Evolutionary conservation across 2,329 filamentous ascomycete genomes (phyloP), one percentile per base, ranked within the genome.

Genomic region (Colletotrichum cuscutae): DNA sequence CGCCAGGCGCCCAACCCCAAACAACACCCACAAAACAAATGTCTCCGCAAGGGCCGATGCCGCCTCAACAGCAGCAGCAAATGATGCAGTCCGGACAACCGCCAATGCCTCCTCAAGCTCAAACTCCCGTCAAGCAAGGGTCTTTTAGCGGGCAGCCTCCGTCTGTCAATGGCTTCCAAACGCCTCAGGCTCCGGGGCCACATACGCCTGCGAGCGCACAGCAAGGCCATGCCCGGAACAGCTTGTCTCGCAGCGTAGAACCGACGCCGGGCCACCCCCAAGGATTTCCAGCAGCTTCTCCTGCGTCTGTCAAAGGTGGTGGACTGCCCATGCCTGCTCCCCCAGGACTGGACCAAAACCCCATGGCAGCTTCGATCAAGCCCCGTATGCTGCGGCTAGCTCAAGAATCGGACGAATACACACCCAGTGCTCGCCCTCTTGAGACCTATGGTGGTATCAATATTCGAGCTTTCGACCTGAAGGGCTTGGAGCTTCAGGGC

Each of bases 381-480:
- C 80, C 78, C 4, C 77, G 79, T 6, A 79, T 82, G 76, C 78
- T 80, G n/a, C 83, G 84, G 1, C 81, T 85, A 32, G 80, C 82
- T 1, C 81, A 82, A 1, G 84, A 88, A 65, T 84, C 87, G 0
- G 87, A 89, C 13, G 85, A 88, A 60, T 90, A 91, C 74, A 84
- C 84, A 42, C 89, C 90, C 0, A 89, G 87, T 76, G 86, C 86
- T 11, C 85, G 89, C 9, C 84, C 88, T 62, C 76, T 89, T 49
- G 87, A 88, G 54, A 88, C 88, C 1, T 92, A 92, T 81, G 95
- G 95, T 9, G 94, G 95, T 1, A 88, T 96, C 71, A 89, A 94
- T 71, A 84, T 95, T 13, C 86, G 90, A 49, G 89, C 91, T 5
- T 85, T 94, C 26, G 87, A 86, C 67, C 89, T 89, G 62, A 81